Evolutionary conservation across 495 filamentous ascomycete species (phyloP).

Genomic region (Alectoria sarmentosa): DNA sequence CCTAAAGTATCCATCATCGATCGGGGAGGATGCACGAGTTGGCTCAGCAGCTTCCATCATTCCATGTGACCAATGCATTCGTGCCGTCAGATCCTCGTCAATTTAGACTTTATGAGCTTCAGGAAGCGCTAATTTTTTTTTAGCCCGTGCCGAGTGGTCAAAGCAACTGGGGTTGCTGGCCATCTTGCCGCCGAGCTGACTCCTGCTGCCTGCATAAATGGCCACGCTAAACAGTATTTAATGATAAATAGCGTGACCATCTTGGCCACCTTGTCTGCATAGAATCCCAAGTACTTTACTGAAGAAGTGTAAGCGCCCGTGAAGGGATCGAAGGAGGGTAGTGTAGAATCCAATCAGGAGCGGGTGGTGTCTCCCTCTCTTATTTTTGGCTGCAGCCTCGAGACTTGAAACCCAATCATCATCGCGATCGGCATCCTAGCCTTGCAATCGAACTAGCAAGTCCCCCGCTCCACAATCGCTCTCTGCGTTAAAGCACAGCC

Average conservation of each 20-base stretch:
- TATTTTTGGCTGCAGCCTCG: conserved; percentile 4
- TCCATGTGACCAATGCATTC: conserved; percentile 6
- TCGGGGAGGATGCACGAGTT: not conserved
- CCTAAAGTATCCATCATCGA: not conserved
- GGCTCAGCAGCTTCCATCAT: conserved; percentile 2
- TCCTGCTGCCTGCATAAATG: conserved; percentile 4
- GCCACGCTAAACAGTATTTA: not conserved
- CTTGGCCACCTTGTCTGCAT: conserved; percentile 5
- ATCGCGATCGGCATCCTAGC: not conserved
- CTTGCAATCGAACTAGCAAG: conserved; percentile 6
- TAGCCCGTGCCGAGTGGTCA: conserved; percentile 5
- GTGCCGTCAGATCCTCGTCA: conserved; percentile 5
- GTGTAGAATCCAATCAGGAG: conserved; percentile 4
- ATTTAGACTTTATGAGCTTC: conserved; percentile 2
- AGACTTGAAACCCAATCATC: conserved; percentile 5
- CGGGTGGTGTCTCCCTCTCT: not conserved
- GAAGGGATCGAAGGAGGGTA: not conserved
- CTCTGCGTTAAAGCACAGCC: conserved; percentile 18
- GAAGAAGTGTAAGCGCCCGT: conserved; percentile 15
- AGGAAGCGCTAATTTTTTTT: conserved; percentile 3
- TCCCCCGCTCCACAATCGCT: conserved; percentile 11
- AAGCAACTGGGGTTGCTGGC: not conserved
- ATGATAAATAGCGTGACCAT: conserved; percentile 1
- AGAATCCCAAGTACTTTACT: not conserved
- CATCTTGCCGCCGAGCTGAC: conserved; percentile 7